Conservation (phyloP, 1,284 basidiomycete species). For the Pseudozyma pruni region DNA sequence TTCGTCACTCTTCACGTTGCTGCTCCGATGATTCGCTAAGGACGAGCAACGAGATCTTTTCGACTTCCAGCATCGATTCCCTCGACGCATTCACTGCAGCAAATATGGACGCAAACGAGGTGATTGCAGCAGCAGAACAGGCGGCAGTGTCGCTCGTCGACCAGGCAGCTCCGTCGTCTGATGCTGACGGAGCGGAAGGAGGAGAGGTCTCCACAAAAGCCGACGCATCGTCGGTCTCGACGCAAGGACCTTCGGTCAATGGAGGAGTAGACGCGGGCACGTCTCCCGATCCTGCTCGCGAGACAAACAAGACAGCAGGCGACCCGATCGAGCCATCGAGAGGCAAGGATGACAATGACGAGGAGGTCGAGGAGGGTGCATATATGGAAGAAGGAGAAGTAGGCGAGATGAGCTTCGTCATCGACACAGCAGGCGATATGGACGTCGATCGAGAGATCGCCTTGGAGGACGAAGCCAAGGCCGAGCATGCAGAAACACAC, state of each 20-base stretch:
- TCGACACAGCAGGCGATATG: conserved; percentile 46
- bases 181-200: neutral
- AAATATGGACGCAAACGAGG: conserved; percentile 14
- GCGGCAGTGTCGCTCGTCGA: conserved; percentile 13
- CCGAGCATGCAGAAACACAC: conserved; percentile 21
- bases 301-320: neutral
- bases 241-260: neutral
- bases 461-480: conserved; percentile 19
- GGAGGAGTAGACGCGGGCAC: neutral
- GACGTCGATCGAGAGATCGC: conserved; percentile 39
- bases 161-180: neutral
- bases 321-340: neutral
- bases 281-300: neutral
- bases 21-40: conserved; percentile 8
- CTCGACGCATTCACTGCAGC: neutral
- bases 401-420: conserved; percentile 40
- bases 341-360: conserved; percentile 7
- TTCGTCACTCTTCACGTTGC: neutral
- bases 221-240: neutral
- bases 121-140: conserved; percentile 17
- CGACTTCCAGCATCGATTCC: conserved; percentile 9
- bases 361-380: conserved; percentile 2
- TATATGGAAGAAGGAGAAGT: conserved; percentile 10
- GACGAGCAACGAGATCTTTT: neutral
- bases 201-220: neutral